Evolutionary conservation across 2,329 filamentous ascomycete species (phyloP).

Genomic region (Xylaria sp.): DNA sequence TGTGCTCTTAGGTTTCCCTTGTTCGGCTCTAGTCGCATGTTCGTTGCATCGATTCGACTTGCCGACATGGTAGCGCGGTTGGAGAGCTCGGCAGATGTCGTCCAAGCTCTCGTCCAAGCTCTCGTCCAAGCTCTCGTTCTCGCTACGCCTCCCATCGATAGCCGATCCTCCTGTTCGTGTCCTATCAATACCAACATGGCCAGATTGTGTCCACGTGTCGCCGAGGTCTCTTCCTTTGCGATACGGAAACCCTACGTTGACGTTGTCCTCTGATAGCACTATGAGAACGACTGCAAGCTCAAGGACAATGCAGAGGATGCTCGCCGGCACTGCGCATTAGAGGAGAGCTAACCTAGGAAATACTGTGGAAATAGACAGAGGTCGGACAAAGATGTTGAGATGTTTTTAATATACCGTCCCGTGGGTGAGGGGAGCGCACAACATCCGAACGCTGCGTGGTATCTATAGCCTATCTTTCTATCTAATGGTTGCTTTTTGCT

Average conservation of each 20-base stretch:
- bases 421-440: not conserved
- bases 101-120: constrained; percentile 9
- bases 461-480: not conserved
- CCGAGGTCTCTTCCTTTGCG: not conserved
- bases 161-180: not conserved
- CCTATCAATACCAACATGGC: not conserved
- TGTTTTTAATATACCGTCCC: not conserved
- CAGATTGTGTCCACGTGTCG: constrained; percentile 9
- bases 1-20: constrained; percentile 21
- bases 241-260: not conserved
- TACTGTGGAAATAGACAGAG: not conserved
- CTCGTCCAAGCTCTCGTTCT: not conserved
- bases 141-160: not conserved
- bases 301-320: not conserved
- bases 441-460: not conserved
- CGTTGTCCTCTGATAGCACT: not conserved
- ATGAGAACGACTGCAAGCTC: not conserved
- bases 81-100: constrained; percentile 28
- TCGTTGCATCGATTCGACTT: constrained; percentile 18
- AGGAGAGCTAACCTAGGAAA: not conserved
- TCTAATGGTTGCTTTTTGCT: too few species aligned
- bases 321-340: too few species aligned
- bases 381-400: not conserved
- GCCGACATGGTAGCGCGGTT: constrained; percentile 23
- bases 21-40: constrained; percentile 21